Base-by-base conservation (phyloP, 1,139 yeast species). In the Geotrichum phurueaensis region DNA sequence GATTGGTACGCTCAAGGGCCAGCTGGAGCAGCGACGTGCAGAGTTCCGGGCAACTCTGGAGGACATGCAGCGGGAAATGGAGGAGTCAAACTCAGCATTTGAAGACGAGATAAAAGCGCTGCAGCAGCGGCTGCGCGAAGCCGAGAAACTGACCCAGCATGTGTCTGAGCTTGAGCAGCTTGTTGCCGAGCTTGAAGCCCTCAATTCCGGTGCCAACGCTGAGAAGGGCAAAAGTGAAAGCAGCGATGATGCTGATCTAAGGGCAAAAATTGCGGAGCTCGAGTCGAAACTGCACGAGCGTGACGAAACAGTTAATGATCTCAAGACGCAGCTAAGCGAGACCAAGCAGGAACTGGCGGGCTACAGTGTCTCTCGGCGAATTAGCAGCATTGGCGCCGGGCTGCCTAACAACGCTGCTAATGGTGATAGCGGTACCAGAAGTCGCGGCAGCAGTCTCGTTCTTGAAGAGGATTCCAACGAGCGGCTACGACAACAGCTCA, bases 21-120 rank as follows among this genome's bases (percentile, higher is more conserved):
- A 70, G 31, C 65, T 70, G 31, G 75, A 71, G 45, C 66, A 63
- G 25, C 70, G 71, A 62, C 67, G 78, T 23, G 65, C 63, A 27
- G 76, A 75, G 62, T 73, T 73, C 63, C 64, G 76, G 47, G 64
- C 60, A 25, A 67, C 71, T 15, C 66, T 71, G 25, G 74, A 71
- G 54, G 66, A 67, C 18, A 65, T 71, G 25, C 71, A 71, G 58
- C 62, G 62, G 7, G 74, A 72, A 45, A 65, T 71, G 65, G 69
- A 64, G 25, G 73, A 70, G 31, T 65, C 72, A 15, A 64, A 65
- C 39, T 64, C 64, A 7, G 65, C 65, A 43, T 70, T 69, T 60
- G 69, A 67, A 51, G 55, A 65, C 10, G 71, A 70, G 54, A 66
- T 73, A 51, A 63, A 65, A 48, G 59, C 62, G 23, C 62, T 72